A percentile compares a stretch with the other conserved stretches of the same genome.
Evolutionary conservation across 331 rosid species (phyloP).

Genomic region (Malus hybrid): DNA sequence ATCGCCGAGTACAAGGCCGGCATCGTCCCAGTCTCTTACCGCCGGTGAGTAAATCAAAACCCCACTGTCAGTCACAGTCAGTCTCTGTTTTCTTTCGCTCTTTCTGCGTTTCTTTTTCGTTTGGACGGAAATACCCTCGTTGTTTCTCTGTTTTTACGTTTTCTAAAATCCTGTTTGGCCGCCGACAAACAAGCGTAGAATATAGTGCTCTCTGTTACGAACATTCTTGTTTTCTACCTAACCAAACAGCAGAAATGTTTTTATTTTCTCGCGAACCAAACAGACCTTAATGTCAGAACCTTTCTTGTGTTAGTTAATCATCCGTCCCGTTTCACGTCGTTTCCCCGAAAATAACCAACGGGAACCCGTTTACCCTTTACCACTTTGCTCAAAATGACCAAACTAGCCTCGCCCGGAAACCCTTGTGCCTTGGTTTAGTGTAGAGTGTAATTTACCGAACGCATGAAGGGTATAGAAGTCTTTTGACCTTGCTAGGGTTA

Average conservation of each 20-base stretch:
- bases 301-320: background rate
- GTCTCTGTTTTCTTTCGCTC: background rate
- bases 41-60: constrained; percentile 51
- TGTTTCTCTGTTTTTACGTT: background rate
- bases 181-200: background rate
- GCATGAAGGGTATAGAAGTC: background rate
- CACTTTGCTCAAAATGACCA: background rate
- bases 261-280: constrained; percentile 31
- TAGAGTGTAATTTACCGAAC: background rate
- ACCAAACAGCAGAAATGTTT: constrained; percentile 8
- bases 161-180: background rate
- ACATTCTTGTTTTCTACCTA: constrained; percentile 3
- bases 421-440: background rate
- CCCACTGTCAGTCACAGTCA: background rate
- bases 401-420: constrained; percentile 4
- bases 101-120: background rate
- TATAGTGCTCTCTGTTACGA: background rate
- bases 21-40: constrained; percentile 86
- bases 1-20: constrained; percentile 96
- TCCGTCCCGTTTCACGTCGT: constrained; percentile 16
- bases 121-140: background rate
- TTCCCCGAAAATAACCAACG: constrained; percentile 6
- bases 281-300: constrained; percentile 11
- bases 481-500: background rate
- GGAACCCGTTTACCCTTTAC: background rate